Conservation (phyloP, 495 filamentous ascomycete species). For the Geopyxis carbonaria region DNA sequence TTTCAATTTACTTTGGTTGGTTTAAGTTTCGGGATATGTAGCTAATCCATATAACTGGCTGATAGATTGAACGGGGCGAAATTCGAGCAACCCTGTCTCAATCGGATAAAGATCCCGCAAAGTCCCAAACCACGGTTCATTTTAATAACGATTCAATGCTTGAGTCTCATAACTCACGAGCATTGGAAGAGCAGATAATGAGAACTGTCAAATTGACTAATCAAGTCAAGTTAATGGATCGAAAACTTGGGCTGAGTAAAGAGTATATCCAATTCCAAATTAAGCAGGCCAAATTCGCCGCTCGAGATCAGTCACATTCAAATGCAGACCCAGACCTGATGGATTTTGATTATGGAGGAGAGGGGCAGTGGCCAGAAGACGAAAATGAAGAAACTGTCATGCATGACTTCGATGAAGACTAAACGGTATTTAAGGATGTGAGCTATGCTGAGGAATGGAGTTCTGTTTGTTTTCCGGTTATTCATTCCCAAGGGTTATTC, state of each 20-base stretch:
- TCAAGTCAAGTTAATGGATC: constrained; percentile 23
- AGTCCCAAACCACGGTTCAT: constrained; percentile 22
- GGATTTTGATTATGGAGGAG: constrained; percentile 18
- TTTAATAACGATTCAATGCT: constrained; percentile 21
- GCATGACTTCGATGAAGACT: constrained; percentile 21
- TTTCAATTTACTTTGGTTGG: too few relatives aligned
- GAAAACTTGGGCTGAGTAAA: constrained; percentile 21
- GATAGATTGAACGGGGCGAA: constrained; percentile 24
- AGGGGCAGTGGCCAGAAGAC: constrained; percentile 20
- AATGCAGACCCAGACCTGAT: constrained; percentile 19
- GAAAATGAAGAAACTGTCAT: constrained; percentile 22
- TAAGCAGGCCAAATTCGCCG: constrained; percentile 16
- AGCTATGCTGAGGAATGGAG: constrained; percentile 11
- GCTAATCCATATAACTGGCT: background rate
- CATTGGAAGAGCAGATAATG: constrained; percentile 23
- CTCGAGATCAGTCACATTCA: constrained; percentile 7
- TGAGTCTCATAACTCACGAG: constrained; percentile 18
- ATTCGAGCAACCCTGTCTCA: constrained; percentile 23
- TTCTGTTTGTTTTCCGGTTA: constrained; percentile 3
- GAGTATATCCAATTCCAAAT: constrained; percentile 21
- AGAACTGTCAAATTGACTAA: constrained; percentile 21
- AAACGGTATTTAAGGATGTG: background rate
- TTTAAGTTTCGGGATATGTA: constrained; percentile 1
- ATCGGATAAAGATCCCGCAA: constrained; percentile 12
- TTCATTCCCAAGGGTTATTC: too few relatives aligned